Conservation (phyloP, 139 green algal species). For the Eudorina sp. region DNA sequence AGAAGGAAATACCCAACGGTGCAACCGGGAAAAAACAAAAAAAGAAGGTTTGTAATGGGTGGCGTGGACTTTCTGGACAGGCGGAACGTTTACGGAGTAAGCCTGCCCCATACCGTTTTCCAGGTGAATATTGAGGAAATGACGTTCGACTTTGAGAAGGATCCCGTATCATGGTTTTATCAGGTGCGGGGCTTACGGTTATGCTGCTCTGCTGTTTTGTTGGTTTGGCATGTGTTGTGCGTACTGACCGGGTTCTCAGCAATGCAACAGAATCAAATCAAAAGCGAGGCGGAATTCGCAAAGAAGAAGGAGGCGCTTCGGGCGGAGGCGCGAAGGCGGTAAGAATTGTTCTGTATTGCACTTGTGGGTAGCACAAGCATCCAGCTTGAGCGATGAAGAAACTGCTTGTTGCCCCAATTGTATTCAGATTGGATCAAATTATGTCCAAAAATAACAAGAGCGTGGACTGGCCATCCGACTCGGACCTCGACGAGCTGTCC, state of each 20-base stretch:
- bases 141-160: constrained; percentile 53
- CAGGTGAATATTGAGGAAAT: constrained; percentile 26
- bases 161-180: constrained; percentile 59
- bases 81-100: no score
- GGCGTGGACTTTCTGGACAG: no score
- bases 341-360: no score
- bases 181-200: constrained; percentile 18
- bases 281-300: constrained; percentile 60
- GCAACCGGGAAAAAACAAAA: not conserved
- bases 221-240: constrained; percentile 53
- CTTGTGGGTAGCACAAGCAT: no score
- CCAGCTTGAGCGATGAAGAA: not conserved
- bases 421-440: constrained; percentile 48
- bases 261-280: constrained; percentile 50
- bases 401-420: not conserved
- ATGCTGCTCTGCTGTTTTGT: not conserved
- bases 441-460: constrained; percentile 58
- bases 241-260: not conserved
- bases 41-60: not conserved
- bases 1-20: not conserved
- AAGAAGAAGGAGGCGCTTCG: constrained; percentile 56
- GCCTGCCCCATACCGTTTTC: no score
- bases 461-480: constrained; percentile 50
- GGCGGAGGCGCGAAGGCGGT: constrained; percentile 46
- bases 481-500: constrained; percentile 59